phyloP scores from a whole-genome alignment of 1,284 basidiomycete species.

The Prillingera fragicola region DNA sequence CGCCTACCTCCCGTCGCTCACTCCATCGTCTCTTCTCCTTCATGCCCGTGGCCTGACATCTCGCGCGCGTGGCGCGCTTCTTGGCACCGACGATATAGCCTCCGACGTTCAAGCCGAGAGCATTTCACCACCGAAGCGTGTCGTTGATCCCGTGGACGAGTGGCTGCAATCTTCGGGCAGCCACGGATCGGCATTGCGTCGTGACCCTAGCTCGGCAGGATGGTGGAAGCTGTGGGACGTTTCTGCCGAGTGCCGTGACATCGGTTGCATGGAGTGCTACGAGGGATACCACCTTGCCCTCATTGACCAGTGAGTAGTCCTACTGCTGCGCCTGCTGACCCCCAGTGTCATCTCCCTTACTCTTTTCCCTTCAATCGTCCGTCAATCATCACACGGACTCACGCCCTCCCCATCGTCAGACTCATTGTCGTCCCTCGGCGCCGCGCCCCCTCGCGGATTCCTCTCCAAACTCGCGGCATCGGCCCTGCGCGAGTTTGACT shows the following conservation, averaged over 20 bases:
- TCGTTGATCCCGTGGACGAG: conserved; percentile 15
- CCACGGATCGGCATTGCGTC: conserved; percentile 1
- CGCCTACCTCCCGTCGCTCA: conserved; percentile 27
- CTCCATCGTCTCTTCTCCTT: conserved; percentile 20
- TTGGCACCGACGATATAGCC: conserved; percentile 11
- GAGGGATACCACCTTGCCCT: conserved; percentile 42
- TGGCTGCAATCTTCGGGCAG: conserved; percentile 16
- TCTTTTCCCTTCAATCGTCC: conserved; percentile 30
- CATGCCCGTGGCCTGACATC: conserved; percentile 23
- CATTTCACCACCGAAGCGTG: neutral
- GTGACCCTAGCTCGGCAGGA: no score
- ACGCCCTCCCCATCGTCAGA: conserved; percentile 1
- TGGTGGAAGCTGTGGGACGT: conserved; percentile 47
- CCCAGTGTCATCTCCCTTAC: conserved; percentile 37
- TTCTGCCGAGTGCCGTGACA: conserved; percentile 39
- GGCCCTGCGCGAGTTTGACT: conserved; percentile 30
- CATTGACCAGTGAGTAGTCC: conserved; percentile 41
- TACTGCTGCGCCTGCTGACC: conserved; percentile 5
- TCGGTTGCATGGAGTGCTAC: conserved; percentile 47
- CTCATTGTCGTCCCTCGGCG: conserved; percentile 2
- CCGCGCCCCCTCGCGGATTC: conserved; percentile 16
- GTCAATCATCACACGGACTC: conserved; percentile 1
- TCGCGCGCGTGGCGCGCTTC: conserved; percentile 12
- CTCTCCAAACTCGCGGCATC: conserved; percentile 17
- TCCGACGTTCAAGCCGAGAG: conserved; percentile 5